phyloP scores from a whole-genome alignment of 768 basidiomycete species.

The Cystobasidium onofrii region DNA sequence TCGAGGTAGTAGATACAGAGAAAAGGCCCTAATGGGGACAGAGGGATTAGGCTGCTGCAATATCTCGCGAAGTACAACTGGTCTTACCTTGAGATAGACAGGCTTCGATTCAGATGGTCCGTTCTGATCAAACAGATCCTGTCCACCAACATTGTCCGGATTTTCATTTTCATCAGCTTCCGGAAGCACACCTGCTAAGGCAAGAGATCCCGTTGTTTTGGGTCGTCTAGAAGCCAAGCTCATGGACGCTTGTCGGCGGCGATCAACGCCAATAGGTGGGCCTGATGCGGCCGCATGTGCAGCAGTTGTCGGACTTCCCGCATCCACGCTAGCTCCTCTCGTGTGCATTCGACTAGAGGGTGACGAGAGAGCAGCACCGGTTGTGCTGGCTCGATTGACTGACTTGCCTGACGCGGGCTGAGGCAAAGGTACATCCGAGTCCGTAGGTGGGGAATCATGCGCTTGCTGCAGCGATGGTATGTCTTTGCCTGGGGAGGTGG shows the following conservation, averaged over 20 bases:
- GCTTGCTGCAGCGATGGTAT: neutral
- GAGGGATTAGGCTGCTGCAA: too few relatives aligned
- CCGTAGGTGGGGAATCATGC: neutral
- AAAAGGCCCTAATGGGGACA: slow-evolving; percentile 71
- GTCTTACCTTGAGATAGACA: slow-evolving; percentile 64
- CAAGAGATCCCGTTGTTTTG: slow-evolving; percentile 18
- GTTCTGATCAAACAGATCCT: slow-evolving; percentile 6
- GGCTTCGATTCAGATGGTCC: slow-evolving; percentile 59
- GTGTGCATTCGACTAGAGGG: neutral
- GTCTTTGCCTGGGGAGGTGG: neutral
- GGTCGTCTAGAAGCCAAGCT: slow-evolving; percentile 10
- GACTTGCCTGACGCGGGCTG: neutral
- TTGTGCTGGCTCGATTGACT: slow-evolving; percentile 14
- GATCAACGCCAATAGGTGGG: slow-evolving; percentile 10
- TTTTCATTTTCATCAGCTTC: slow-evolving; percentile 6
- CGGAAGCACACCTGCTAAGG: neutral
- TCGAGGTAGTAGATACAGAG: slow-evolving; percentile 91
- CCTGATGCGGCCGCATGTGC: neutral
- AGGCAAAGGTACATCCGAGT: slow-evolving; percentile 8
- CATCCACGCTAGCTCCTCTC: slow-evolving; percentile 14
- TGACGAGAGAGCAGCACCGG: slow-evolving; percentile 9
- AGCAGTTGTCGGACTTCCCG: neutral
- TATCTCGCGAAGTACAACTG: too few relatives aligned
- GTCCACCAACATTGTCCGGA: neutral
- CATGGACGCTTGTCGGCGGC: slow-evolving; percentile 18